Conservation (phyloP, 768 basidiomycete genomes). For the Porpolomopsis calyptriformis region DNA sequence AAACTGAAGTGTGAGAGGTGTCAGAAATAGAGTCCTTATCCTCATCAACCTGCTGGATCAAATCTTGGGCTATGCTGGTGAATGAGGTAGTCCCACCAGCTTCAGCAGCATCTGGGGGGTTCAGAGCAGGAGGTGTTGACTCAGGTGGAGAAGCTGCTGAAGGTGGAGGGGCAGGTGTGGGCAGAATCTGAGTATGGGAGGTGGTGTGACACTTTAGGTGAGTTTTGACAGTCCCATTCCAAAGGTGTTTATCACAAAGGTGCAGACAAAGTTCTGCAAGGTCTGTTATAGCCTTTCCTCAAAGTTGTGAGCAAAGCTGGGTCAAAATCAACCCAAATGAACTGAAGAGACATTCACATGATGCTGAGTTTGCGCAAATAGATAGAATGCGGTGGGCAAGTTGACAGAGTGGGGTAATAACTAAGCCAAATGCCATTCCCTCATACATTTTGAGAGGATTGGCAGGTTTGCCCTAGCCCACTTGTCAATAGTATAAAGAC, state of each 20-base stretch:
- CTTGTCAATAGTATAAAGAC: not conserved
- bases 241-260: not conserved
- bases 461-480: not conserved
- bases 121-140: too few species aligned
- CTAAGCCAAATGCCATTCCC: not conserved
- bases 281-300: slow-evolving; percentile 5
- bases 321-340: slow-evolving; percentile 14
- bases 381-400: slow-evolving; percentile 15
- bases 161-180: too few species aligned
- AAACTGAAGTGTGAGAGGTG: too few species aligned
- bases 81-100: too few species aligned
- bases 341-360: slow-evolving; percentile 17
- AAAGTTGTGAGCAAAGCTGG: slow-evolving; percentile 12
- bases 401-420: slow-evolving; percentile 7
- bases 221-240: not conserved
- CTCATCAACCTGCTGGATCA: too few species aligned
- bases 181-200: too few species aligned
- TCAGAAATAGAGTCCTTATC: too few species aligned
- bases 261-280: slow-evolving; percentile 13
- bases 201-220: slow-evolving; percentile 4
- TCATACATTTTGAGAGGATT: slow-evolving; percentile 8
- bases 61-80: too few species aligned
- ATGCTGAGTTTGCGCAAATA: too few species aligned
- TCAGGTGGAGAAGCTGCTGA: too few species aligned
- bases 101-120: too few species aligned